Percentiles rank a stretch among this genome's conserved stretches.
These are phyloP conservation scores for Sarocladiaceae sp. DNA, from an alignment of 2,329 filamentous ascomycete genomes.

Conservation along the genomic window DNA sequence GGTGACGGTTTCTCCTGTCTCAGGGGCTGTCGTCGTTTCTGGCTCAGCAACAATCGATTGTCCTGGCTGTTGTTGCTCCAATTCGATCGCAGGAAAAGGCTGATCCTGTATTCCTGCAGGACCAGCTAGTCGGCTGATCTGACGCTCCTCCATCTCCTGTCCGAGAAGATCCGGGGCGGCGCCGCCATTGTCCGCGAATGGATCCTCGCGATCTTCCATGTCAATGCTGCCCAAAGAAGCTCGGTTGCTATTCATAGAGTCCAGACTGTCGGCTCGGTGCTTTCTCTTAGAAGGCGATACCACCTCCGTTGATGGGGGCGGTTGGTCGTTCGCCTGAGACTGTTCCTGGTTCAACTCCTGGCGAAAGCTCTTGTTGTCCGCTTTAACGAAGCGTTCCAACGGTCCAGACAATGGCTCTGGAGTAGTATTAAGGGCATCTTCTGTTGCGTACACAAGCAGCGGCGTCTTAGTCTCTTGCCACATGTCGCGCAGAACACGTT, in stretches of 20 bases:
- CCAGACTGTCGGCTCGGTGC: conserved; percentile 39
- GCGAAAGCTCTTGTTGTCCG: conserved; percentile 49
- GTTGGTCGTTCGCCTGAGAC: conserved; percentile 16
- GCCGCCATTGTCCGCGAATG: conserved; percentile 23
- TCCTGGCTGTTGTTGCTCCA: neutral
- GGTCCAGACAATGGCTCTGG: conserved; percentile 32
- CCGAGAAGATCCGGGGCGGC: conserved; percentile 21
- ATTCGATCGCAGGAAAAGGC: neutral
- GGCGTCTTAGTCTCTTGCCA: conserved; percentile 44
- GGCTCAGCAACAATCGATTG: neutral
- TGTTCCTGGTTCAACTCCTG: conserved; percentile 42
- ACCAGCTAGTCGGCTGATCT: conserved; percentile 3
- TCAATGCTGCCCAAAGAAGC: conserved; percentile 35
- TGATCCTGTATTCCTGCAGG: neutral
- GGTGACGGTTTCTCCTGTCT: neutral
- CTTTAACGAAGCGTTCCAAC: conserved; percentile 42
- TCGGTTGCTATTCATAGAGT: conserved; percentile 43
- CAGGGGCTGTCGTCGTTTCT: neutral
- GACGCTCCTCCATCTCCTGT: conserved; percentile 11
- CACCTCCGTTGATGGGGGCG: conserved; percentile 19
- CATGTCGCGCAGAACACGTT: conserved; percentile 40
- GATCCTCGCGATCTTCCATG: conserved; percentile 11
- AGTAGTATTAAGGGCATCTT: conserved; percentile 36
- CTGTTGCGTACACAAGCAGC: conserved; percentile 50
- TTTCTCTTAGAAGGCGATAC: conserved; percentile 43